Conservation (phyloP, 805 yeast genomes). For the Candida michaelii region DNA sequence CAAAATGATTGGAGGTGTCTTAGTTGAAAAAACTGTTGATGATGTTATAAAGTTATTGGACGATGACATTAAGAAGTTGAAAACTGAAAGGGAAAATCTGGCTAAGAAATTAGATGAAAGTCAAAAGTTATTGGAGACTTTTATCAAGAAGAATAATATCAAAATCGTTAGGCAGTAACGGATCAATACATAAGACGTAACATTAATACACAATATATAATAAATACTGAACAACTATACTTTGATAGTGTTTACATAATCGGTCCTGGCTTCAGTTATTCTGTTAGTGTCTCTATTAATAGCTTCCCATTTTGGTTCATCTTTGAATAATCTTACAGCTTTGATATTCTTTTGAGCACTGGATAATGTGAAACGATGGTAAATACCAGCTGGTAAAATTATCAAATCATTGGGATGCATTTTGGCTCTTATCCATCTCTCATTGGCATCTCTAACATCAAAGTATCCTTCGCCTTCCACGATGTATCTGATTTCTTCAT, state of each 20-base stretch:
- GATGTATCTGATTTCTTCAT: slow-evolving; percentile 92
- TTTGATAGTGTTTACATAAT: slow-evolving; percentile 32
- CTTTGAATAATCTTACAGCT: slow-evolving; percentile 84
- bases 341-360: slow-evolving; percentile 55
- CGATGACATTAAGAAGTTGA: slow-evolving; percentile 24
- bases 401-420: slow-evolving; percentile 65
- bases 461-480: slow-evolving; percentile 89
- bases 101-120: slow-evolving; percentile 27
- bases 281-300: slow-evolving; percentile 57
- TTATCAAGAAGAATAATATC: slow-evolving; percentile 44
- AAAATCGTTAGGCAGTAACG: slow-evolving; percentile 33
- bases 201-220: no score
- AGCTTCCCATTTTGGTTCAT: slow-evolving; percentile 96
- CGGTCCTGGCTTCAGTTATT: slow-evolving; percentile 32
- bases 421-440: slow-evolving; percentile 75
- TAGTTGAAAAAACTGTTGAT: slow-evolving; percentile 79
- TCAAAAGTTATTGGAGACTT: slow-evolving; percentile 35
- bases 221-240: slow-evolving; percentile 17
- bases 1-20: slow-evolving; percentile 92
- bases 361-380: slow-evolving; percentile 86
- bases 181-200: neutral
- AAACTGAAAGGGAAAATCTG: slow-evolving; percentile 21
- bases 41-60: slow-evolving; percentile 51
- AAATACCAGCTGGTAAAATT: slow-evolving; percentile 87
- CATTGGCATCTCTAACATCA: slow-evolving; percentile 69